phyloP scores from a whole-genome alignment of 1,284 basidiomycete species.

The Tylopilus sp. region DNA sequence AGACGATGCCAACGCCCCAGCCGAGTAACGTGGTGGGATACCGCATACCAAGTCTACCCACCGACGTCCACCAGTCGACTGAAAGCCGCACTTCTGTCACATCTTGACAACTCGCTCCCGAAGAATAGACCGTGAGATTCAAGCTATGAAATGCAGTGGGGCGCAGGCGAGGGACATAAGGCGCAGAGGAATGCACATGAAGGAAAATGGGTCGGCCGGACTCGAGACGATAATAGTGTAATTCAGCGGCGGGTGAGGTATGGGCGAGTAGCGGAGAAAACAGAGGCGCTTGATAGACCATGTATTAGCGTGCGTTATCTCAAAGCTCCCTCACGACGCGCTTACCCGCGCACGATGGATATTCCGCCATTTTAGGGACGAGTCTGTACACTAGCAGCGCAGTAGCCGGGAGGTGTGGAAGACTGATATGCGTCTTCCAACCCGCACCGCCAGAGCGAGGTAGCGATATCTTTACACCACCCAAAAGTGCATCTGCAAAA shows the following conservation, averaged over 20 bases:
- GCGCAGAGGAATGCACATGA: constrained; percentile 70
- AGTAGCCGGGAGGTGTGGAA: constrained; percentile 53
- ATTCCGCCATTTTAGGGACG: constrained; percentile 24
- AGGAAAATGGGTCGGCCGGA: constrained; percentile 47
- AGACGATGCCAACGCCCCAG: constrained; percentile 68
- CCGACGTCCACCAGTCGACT: constrained; percentile 65
- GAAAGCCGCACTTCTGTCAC: constrained; percentile 46
- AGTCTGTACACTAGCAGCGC: constrained; percentile 64
- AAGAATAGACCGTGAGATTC: constrained; percentile 55
- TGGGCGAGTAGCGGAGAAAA: constrained; percentile 59
- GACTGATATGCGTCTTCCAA: constrained; percentile 36
- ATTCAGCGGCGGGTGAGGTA: constrained; percentile 55
- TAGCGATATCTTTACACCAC: constrained; percentile 31
- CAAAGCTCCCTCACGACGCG: not conserved
- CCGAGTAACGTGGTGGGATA: constrained; percentile 66
- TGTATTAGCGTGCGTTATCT: constrained; percentile 7
- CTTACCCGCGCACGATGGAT: constrained; percentile 27
- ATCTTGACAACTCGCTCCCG: constrained; percentile 45
- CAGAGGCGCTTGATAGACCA: constrained; percentile 38
- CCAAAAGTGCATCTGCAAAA: constrained; percentile 38
- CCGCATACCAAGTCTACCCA: constrained; percentile 67
- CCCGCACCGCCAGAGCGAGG: constrained; percentile 25
- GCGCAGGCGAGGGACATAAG: constrained; percentile 46
- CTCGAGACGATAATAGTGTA: constrained; percentile 62
- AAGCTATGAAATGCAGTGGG: constrained; percentile 37